These are phyloP conservation scores for Cyathus striatus DNA, from an alignment of 768 basidiomycete species.

Conservation along the genomic window DNA sequence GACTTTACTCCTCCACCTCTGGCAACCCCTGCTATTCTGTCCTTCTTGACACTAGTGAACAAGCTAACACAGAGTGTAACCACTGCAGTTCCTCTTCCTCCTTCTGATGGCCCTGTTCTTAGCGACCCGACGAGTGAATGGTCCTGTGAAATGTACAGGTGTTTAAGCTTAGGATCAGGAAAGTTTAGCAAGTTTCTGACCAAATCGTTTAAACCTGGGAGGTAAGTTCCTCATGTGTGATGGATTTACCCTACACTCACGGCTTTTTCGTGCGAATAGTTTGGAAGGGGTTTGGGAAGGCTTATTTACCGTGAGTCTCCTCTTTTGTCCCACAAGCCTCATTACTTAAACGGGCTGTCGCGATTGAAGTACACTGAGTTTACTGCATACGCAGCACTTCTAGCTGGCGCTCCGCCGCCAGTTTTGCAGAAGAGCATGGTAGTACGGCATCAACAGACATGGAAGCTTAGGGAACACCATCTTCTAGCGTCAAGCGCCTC, in stretches of 20 bases:
- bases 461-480: slow-evolving; percentile 81
- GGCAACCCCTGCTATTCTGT: slow-evolving; percentile 67
- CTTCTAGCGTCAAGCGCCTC: slow-evolving; percentile 28
- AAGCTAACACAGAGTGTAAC: slow-evolving; percentile 21
- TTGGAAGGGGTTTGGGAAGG: slow-evolving; percentile 82
- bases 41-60: slow-evolving; percentile 55
- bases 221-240: slow-evolving; percentile 31
- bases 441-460: slow-evolving; percentile 84
- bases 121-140: slow-evolving; percentile 44
- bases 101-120: slow-evolving; percentile 20
- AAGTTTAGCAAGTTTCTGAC: slow-evolving; percentile 28
- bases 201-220: slow-evolving; percentile 55
- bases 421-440: slow-evolving; percentile 70
- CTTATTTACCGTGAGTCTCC: slow-evolving; percentile 55
- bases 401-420: slow-evolving; percentile 62
- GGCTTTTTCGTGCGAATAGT: slow-evolving; percentile 34
- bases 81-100: slow-evolving; percentile 26
- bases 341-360: not conserved
- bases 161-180: slow-evolving; percentile 29
- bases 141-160: slow-evolving; percentile 69
- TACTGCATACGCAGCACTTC: slow-evolving; percentile 71
- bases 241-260: no score
- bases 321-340: no score
- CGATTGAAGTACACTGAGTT: slow-evolving; percentile 72
- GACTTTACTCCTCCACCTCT: slow-evolving; percentile 54